phyloP scores from a whole-genome alignment of 1,139 yeast species.

The Hyphopichia fennica region DNA sequence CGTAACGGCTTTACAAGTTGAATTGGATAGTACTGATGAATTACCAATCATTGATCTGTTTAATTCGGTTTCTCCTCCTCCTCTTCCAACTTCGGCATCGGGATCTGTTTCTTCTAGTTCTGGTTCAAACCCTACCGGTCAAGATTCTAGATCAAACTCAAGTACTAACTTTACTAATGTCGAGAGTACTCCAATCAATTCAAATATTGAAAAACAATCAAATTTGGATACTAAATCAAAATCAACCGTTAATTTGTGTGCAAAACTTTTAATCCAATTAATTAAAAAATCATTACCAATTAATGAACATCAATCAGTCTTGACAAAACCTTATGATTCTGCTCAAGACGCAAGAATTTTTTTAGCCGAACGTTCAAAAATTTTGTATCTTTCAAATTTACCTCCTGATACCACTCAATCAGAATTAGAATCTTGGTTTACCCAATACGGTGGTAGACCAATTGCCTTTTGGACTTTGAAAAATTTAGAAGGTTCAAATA shows the following conservation, averaged over 20 bases:
- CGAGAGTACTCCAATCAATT: slow-evolving; percentile 11
- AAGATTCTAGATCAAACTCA: slow-evolving; percentile 1
- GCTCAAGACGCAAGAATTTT: slow-evolving; percentile 70
- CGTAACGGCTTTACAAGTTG: slow-evolving; percentile 60
- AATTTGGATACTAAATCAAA: slow-evolving; percentile 13
- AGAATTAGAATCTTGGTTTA: slow-evolving; percentile 89
- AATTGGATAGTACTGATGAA: slow-evolving; percentile 20
- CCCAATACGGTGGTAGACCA: slow-evolving; percentile 83
- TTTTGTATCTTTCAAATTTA: slow-evolving; percentile 73
- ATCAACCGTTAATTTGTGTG: slow-evolving; percentile 22
- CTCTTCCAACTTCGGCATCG: slow-evolving; percentile 7
- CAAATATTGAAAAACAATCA: not conserved
- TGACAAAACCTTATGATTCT: slow-evolving; percentile 74
- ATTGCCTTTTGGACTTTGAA: slow-evolving; percentile 88
- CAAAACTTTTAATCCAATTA: slow-evolving; percentile 51
- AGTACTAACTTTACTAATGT: slow-evolving; percentile 2
- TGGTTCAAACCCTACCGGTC: slow-evolving; percentile 2
- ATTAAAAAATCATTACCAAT: slow-evolving; percentile 54
- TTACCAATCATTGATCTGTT: slow-evolving; percentile 2
- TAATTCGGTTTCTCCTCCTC: slow-evolving; percentile 9
- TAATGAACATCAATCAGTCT: slow-evolving; percentile 54
- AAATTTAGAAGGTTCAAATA: slow-evolving; percentile 40
- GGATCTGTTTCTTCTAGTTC: slow-evolving; percentile 6
- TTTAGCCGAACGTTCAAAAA: slow-evolving; percentile 69
- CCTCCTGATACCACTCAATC: slow-evolving; percentile 88